A percentile compares a stretch with the other conserved stretches of the same genome.
Evolutionary conservation across 2,329 filamentous ascomycete species (phyloP).

Genomic region (Fusarium robinianum): DNA sequence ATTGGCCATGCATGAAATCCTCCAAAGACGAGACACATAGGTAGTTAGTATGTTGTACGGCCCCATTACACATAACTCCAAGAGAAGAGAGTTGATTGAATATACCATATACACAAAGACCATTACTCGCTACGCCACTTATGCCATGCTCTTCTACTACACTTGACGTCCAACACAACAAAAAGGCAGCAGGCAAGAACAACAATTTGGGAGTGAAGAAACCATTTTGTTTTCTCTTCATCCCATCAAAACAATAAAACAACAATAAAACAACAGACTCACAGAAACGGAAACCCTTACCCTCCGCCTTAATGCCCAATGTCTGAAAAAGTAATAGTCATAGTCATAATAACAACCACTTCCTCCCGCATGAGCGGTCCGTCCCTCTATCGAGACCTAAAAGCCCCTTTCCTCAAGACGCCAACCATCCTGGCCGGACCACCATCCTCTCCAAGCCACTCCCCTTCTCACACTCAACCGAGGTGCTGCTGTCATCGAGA

Average conservation of each 20-base stretch:
- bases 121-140: neutral
- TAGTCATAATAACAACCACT: slow-evolving; percentile 18
- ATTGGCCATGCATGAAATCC: no score
- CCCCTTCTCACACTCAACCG: no score
- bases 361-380: slow-evolving; percentile 37
- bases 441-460: slow-evolving; percentile 2
- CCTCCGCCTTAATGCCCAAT: slow-evolving; percentile 1
- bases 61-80: no score
- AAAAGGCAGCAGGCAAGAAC: slow-evolving; percentile 6
- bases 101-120: no score
- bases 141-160: neutral
- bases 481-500: no score
- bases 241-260: neutral
- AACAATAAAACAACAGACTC: neutral
- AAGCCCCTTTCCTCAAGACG: slow-evolving; percentile 24
- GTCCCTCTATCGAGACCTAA: slow-evolving; percentile 34
- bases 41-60: no score
- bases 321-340: slow-evolving; percentile 10
- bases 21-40: no score
- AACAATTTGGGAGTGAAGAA: slow-evolving; percentile 14
- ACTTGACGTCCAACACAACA: neutral
- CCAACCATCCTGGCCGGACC: slow-evolving; percentile 8
- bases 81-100: no score
- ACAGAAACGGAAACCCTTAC: no score
- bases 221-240: slow-evolving; percentile 20